Evolutionary conservation across 2,329 filamentous ascomycete species (phyloP).

Genomic region (Colletotrichum viniferum): DNA sequence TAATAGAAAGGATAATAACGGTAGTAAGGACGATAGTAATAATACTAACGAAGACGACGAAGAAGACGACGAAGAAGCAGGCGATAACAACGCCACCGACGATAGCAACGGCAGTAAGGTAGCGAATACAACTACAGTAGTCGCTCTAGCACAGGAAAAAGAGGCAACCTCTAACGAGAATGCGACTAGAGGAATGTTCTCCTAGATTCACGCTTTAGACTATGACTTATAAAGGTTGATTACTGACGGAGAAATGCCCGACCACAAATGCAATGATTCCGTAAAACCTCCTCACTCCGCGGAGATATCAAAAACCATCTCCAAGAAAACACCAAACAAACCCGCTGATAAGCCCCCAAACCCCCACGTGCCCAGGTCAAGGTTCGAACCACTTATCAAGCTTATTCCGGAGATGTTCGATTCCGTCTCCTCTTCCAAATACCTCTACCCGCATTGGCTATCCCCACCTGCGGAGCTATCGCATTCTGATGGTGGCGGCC

Average conservation of each 20-base stretch:
- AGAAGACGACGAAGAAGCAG: no score
- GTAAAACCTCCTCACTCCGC: neutral
- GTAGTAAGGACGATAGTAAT: no score
- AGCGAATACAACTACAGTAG: no score
- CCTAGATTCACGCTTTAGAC: no score
- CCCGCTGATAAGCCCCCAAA: neutral
- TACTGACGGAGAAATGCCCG: neutral
- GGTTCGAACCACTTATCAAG: neutral
- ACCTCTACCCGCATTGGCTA: neutral
- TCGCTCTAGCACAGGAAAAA: no score
- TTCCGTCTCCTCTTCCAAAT: neutral
- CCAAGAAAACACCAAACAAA: neutral
- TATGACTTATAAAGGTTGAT: neutral
- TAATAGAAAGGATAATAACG: no score
- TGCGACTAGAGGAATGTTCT: no score
- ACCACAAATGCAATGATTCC: neutral
- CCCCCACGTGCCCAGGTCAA: neutral
- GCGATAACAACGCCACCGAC: no score
- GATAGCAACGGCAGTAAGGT: no score
- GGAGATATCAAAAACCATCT: neutral
- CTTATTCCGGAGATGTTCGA: conserved; percentile 11
- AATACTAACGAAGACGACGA: no score
- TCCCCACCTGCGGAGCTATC: neutral
- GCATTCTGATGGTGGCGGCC: neutral
- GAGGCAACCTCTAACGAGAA: no score